Percentiles rank a stretch among this genome's conserved stretches.
Evolutionary conservation across 2,329 filamentous ascomycete genomes (phyloP).

Genomic region (Lachnellula cervina): DNA sequence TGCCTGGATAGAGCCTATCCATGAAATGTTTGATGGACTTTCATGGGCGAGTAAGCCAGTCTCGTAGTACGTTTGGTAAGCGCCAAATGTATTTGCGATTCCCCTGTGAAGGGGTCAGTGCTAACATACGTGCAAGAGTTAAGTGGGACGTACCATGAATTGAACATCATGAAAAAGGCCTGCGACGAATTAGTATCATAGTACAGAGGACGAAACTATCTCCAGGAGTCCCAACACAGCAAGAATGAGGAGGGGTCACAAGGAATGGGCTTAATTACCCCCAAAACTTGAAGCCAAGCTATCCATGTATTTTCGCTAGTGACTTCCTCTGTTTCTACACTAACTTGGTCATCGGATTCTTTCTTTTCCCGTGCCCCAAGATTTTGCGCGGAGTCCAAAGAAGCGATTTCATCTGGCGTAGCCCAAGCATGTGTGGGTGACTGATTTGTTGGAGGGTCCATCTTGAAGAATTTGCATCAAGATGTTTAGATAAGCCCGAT

Average conservation of each 20-base stretch:
- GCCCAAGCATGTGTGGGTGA: neutral
- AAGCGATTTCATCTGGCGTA: neutral
- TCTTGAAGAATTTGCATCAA: neutral
- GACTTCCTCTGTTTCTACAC: neutral
- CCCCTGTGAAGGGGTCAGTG: constrained; percentile 9
- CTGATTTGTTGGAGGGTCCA: neutral
- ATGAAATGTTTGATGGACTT: constrained; percentile 38
- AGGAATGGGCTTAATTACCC: constrained; percentile 17
- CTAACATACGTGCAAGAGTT: neutral
- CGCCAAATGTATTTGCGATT: constrained; percentile 34
- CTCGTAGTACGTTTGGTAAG: constrained; percentile 38
- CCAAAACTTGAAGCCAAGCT: constrained; percentile 52
- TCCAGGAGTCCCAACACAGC: too few species aligned
- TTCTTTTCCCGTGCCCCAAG: neutral
- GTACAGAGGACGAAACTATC: too few species aligned
- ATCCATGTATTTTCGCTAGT: constrained; percentile 2
- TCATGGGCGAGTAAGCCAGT: constrained; percentile 30
- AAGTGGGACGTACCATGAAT: constrained; percentile 15
- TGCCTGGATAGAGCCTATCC: constrained; percentile 46
- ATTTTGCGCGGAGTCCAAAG: neutral
- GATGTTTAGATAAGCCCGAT: neutral
- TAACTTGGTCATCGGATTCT: neutral
- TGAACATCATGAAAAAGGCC: constrained; percentile 50
- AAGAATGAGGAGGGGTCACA: too few species aligned
- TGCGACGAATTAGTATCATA: too few species aligned